Conservation (phyloP, 768 basidiomycete genomes). For the Suillus luteus region DNA sequence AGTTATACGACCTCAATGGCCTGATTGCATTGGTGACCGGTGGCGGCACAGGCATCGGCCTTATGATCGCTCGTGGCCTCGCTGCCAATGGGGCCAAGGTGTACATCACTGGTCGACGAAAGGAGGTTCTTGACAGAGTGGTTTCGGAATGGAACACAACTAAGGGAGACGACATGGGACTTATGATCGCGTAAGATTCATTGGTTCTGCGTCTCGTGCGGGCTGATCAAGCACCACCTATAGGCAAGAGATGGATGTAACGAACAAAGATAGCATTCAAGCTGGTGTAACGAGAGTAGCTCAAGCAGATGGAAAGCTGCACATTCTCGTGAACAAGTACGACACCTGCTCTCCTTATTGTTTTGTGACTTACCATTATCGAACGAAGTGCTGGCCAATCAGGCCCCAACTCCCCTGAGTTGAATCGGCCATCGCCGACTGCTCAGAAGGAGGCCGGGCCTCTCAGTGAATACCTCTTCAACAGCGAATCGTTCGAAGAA, state of each 20-base stretch:
- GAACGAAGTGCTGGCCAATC: slow-evolving; percentile 67
- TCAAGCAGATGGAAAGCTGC: slow-evolving; percentile 60
- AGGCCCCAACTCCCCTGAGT: slow-evolving; percentile 62
- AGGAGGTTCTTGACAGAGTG: slow-evolving; percentile 61
- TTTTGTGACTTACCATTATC: not conserved
- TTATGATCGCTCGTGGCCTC: slow-evolving; percentile 72
- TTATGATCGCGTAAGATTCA: slow-evolving; percentile 57
- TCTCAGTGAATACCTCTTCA: slow-evolving; percentile 68
- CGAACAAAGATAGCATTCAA: slow-evolving; percentile 65
- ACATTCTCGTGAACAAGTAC: slow-evolving; percentile 84
- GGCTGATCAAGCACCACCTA: slow-evolving; percentile 7
- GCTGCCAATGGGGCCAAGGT: slow-evolving; percentile 80
- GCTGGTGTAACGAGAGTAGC: slow-evolving; percentile 44
- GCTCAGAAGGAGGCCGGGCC: slow-evolving; percentile 65
- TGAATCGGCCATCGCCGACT: slow-evolving; percentile 55
- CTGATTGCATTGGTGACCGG: slow-evolving; percentile 53
- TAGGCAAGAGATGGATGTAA: slow-evolving; percentile 72
- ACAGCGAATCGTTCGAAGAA: slow-evolving; percentile 60
- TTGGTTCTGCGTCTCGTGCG: slow-evolving; percentile 2
- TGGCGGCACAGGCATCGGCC: slow-evolving; percentile 54
- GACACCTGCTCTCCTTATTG: slow-evolving; percentile 17
- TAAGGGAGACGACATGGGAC: slow-evolving; percentile 43
- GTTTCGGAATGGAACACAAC: slow-evolving; percentile 47
- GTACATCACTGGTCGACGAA: slow-evolving; percentile 74
- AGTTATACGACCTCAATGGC: slow-evolving; percentile 54